phyloP scores from a whole-genome alignment of 352 stramenopile genomes.

The Phytophthora fragariaefolia region DNA sequence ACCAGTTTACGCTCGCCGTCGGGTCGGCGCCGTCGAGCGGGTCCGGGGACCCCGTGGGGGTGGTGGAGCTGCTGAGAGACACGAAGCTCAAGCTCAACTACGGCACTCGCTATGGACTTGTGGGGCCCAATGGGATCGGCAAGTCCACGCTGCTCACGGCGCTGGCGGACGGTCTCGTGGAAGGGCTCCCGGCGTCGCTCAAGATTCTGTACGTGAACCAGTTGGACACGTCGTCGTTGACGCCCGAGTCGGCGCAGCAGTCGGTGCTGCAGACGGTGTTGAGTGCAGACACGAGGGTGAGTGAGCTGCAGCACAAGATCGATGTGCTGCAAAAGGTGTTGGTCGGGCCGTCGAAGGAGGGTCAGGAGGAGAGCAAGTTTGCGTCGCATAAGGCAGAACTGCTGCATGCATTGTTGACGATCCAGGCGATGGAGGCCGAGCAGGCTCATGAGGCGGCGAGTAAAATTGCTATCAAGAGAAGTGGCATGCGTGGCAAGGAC shows the following conservation, averaged over 20 bases:
- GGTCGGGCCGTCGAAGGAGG: constrained; percentile 6
- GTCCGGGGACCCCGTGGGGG: constrained; percentile 20
- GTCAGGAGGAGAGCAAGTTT: constrained; percentile 22
- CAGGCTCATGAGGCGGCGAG: constrained; percentile 39
- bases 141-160: constrained; percentile 95
- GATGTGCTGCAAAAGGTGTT: constrained; percentile 42
- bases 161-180: constrained; percentile 88
- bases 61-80: constrained; percentile 66
- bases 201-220: constrained; percentile 72
- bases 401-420: constrained; percentile 42
- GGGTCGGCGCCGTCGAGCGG: constrained; percentile 18
- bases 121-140: constrained; percentile 85
- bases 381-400: constrained; percentile 44
- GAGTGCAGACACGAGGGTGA: constrained; percentile 52
- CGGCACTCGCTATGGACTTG: constrained; percentile 79
- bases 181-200: constrained; percentile 51
- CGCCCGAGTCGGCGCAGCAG: constrained; percentile 22
- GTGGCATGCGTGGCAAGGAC: constrained; percentile 57
- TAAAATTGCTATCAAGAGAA: constrained; percentile 67
- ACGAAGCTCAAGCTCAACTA: constrained; percentile 81
- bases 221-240: constrained; percentile 54
- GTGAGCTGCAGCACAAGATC: constrained; percentile 47
- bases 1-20: constrained; percentile 61
- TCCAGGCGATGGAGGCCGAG: constrained; percentile 48
- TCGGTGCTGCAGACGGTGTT: constrained; percentile 57